Base-by-base conservation (phyloP, 163 green algal species). In the Trebouxiophyceae sp. region DNA sequence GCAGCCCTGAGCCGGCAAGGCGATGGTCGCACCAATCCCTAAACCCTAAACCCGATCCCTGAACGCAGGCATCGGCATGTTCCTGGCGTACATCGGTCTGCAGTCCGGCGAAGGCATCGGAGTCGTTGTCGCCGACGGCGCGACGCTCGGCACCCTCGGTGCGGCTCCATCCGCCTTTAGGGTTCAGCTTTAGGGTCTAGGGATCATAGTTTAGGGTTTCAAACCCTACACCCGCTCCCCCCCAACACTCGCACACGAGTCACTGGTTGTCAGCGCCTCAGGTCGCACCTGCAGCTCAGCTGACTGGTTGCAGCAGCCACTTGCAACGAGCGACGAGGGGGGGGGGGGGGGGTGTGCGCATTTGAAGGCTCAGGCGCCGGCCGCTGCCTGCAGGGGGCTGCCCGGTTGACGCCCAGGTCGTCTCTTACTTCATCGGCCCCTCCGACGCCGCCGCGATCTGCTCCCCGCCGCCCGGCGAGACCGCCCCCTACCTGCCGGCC, bases 51-150 rank as follows among this genome's bases (percentile, higher is more conserved):
- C n/a, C n/a, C n/a, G n/a, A n/a, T n/a, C n/a, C n/a, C n/a, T n/a
- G n/a, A n/a, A n/a, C n/a, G 79, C 78, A 3, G 89, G 89, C 67
- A 96, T 96, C 62, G 89, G 88, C 31, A 62, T 89, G 33, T 89
- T 95, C 72, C 80, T 95, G 62, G 86, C 88, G 2, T 89, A 88
- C 80, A 92, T 93, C 2, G 89, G 89, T 16, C 68, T 84, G 33
- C 66, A 77, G 63, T 32, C 26, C 3, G 47, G 29, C 5, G 54
- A 76, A 39, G 80, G 78, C 62, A n/a, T 89, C 30, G 80, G 74
- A 54, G 60, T 87, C n/a, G 77, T 92, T 27, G 72, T 74, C 1
- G 80, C 77, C 55, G 83, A 92, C 60, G 30, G 50, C 16, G 72
- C 75, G 29, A 90, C 83, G 1, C 73, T 92, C 46, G 77, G 89